Evolutionary conservation across 305 asterid species (phyloP).

Genomic region (Fraxinus latifolia): DNA sequence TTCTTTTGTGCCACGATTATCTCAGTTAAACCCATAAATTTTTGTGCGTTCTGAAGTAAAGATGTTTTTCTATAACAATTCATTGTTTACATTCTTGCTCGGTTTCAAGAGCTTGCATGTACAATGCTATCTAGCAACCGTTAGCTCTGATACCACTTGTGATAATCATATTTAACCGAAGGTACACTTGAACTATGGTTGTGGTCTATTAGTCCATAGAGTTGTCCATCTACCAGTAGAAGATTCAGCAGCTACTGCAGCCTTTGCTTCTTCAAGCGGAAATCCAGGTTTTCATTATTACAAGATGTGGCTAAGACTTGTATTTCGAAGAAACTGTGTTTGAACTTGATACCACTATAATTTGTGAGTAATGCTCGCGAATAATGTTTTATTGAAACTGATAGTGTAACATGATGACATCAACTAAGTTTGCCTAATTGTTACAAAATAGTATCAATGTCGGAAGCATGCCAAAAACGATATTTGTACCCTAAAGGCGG

Average conservation of each 20-base stretch:
- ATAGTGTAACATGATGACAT: background rate
- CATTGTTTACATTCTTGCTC: background rate
- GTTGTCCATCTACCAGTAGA: background rate
- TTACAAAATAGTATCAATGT: background rate
- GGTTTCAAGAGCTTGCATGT: background rate
- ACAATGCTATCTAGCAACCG: background rate
- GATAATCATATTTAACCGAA: background rate
- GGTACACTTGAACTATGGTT: background rate
- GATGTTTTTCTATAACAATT: background rate
- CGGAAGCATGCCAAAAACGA: background rate
- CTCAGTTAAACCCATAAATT: background rate
- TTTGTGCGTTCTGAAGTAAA: background rate
- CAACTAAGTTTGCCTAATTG: background rate
- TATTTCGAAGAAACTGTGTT: background rate
- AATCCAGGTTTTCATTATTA: background rate
- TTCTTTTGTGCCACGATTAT: background rate
- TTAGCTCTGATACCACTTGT: background rate
- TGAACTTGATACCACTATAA: background rate
- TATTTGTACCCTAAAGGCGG: background rate
- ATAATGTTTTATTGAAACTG: background rate
- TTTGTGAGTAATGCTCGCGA: background rate
- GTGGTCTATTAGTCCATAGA: background rate
- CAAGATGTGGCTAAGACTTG: background rate
- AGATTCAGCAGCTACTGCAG: background rate
- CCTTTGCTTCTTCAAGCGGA: background rate